phyloP scores from a whole-genome alignment of 108 stramenopile species.

The Poteriospumella lacustris region DNA sequence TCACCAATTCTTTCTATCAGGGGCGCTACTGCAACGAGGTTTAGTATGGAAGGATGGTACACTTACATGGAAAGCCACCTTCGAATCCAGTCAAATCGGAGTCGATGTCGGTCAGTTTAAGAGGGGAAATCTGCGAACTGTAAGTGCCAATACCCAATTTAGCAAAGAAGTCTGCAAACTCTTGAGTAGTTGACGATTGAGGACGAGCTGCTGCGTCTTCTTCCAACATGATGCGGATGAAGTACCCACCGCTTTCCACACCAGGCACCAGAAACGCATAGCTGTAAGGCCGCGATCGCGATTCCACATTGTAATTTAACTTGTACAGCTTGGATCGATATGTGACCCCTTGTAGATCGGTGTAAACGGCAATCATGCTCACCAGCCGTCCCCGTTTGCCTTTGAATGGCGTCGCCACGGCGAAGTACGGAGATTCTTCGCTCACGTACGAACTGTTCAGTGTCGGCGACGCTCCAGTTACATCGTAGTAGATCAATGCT shows the following conservation, averaged over 20 bases:
- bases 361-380: neutral
- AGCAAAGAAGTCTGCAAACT: conserved; percentile 17
- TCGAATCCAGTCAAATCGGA: conserved; percentile 47
- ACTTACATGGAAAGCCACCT: conserved; percentile 42
- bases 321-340: neutral
- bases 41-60: neutral
- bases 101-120: conserved; percentile 44
- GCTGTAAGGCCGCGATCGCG: neutral
- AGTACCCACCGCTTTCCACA: conserved; percentile 16
- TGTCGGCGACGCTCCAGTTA: neutral
- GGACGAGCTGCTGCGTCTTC: neutral
- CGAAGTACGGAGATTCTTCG: neutral
- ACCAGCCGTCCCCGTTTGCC: neutral
- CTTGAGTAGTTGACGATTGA: conserved; percentile 17
- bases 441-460: neutral
- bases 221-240: neutral
- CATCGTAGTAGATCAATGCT: neutral
- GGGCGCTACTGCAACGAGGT: neutral
- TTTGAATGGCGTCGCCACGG: neutral
- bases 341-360: neutral
- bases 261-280: conserved; percentile 24
- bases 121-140: neutral
- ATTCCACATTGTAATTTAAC: neutral
- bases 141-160: conserved; percentile 24
- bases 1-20: too few species aligned